Conservation (phyloP, 805 yeast species). For the Schizosaccharomyces lindneri region DNA sequence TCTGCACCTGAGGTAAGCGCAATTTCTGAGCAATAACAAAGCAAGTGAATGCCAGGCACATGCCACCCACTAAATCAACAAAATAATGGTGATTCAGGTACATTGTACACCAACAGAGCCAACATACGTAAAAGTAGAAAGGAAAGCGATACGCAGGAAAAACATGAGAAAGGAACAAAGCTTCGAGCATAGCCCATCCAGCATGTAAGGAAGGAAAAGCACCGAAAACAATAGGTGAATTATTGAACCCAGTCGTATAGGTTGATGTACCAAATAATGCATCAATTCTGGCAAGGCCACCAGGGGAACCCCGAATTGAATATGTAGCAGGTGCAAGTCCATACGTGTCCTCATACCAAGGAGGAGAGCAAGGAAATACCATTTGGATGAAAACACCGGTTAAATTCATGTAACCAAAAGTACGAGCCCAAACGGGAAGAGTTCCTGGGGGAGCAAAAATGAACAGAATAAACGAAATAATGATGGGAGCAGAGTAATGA, state of each 20-base stretch:
- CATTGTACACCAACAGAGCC: slow-evolving; percentile 99
- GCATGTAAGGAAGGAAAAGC: slow-evolving; percentile 73
- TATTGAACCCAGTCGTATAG: slow-evolving; percentile 58
- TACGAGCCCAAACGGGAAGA: slow-evolving; percentile 62
- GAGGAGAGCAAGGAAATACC: slow-evolving; percentile 87
- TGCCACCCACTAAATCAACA: slow-evolving; percentile 78
- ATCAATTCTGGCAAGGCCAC: slow-evolving; percentile 82
- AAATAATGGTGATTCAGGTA: slow-evolving; percentile 91
- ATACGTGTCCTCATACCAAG: slow-evolving; percentile 69
- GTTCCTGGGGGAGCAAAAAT: slow-evolving; percentile 81
- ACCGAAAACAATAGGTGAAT: slow-evolving; percentile 84
- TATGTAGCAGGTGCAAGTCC: slow-evolving; percentile 80
- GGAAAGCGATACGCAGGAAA: slow-evolving; percentile 48
- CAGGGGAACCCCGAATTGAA: slow-evolving; percentile 81
- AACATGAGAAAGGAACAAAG: slow-evolving; percentile 56
- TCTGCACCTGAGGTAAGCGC: slow-evolving; percentile 28
- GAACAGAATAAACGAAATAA: slow-evolving; percentile 54
- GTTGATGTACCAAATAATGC: slow-evolving; percentile 48
- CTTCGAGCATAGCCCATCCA: slow-evolving; percentile 87
- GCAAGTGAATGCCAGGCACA: slow-evolving; percentile 43
- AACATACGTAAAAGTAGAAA: slow-evolving; percentile 53
- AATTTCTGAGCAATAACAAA: slow-evolving; percentile 45
- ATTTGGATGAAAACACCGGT: slow-evolving; percentile 66
- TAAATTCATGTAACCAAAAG: slow-evolving; percentile 87
- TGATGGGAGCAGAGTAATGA: slow-evolving; percentile 73